Evolutionary conservation across 306 rosid species (phyloP).

Genomic region (Luffa aegyptiaca): DNA sequence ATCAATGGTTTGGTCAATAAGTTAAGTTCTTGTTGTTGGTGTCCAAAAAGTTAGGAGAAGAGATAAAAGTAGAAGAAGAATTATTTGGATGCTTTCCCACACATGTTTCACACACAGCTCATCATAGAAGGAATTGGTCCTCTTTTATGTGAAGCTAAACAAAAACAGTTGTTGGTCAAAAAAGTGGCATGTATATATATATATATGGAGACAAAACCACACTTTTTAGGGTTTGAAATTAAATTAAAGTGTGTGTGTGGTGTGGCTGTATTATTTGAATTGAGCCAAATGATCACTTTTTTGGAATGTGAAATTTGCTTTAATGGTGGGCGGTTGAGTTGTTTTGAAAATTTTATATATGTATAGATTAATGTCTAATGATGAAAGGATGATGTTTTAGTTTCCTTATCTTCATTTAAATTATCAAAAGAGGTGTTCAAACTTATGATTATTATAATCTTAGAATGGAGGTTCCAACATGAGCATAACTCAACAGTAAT

Average conservation of each 20-base stretch:
- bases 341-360: background rate
- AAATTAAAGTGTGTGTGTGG: background rate
- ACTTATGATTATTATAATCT: too few species aligned
- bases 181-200: conserved; percentile 5
- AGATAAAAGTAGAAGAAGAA: background rate
- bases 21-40: background rate
- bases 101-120: conserved; percentile 1
- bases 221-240: conserved; percentile 21
- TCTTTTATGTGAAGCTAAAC: background rate
- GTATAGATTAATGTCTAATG: background rate
- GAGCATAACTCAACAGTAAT: too few species aligned
- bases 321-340: background rate
- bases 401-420: background rate
- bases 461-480: too few species aligned
- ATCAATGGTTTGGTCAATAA: background rate
- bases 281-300: background rate
- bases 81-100: background rate
- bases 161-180: background rate
- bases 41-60: background rate
- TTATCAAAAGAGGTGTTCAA: too few species aligned
- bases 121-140: background rate
- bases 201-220: conserved; percentile 18
- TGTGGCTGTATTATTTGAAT: background rate
- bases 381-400: background rate
- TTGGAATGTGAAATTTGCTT: background rate